Conservation (phyloP, 1,139 yeast species). For the Scheffersomyces stambukii region DNA sequence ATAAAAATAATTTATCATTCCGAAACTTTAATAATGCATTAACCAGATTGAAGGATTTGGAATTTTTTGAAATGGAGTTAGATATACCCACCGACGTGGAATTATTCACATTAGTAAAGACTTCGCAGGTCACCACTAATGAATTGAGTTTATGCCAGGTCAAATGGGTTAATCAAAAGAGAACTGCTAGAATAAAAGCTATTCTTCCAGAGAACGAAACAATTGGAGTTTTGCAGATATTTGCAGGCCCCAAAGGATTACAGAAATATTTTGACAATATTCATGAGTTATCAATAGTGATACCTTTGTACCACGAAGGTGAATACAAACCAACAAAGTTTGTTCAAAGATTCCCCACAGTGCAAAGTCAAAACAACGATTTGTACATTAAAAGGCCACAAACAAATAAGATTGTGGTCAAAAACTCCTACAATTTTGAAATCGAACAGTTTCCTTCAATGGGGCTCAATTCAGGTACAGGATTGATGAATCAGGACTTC, state of each 20-base stretch:
- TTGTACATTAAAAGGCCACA: constrained; percentile 85
- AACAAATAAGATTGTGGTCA: constrained; percentile 52
- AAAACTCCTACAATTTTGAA: constrained; percentile 61
- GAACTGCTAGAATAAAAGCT: constrained; percentile 78
- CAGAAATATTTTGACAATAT: constrained; percentile 56
- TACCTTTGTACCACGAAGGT: constrained; percentile 79
- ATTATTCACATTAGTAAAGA: constrained; percentile 49
- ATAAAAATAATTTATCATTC: constrained; percentile 53
- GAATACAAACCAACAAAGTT: constrained; percentile 51
- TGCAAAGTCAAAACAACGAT: constrained; percentile 66
- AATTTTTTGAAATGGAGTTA: constrained; percentile 73
- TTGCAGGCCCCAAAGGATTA: constrained; percentile 65
- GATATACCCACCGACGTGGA: constrained; percentile 70
- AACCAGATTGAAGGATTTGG: constrained; percentile 68
- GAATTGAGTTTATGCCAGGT: constrained; percentile 70
- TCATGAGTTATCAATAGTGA: constrained; percentile 69
- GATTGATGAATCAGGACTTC: constrained; percentile 37
- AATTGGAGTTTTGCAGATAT: constrained; percentile 72
- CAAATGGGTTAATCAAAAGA: constrained; percentile 60
- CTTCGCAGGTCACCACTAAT: constrained; percentile 48
- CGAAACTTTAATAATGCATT: constrained; percentile 74
- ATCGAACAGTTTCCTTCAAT: constrained; percentile 61
- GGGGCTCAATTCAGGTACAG: constrained; percentile 42
- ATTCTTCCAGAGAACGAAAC: constrained; percentile 63
- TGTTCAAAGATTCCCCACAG: constrained; percentile 70